Conservation (phyloP, 345 rosid genomes). For the Melastoma malabathricum region DNA sequence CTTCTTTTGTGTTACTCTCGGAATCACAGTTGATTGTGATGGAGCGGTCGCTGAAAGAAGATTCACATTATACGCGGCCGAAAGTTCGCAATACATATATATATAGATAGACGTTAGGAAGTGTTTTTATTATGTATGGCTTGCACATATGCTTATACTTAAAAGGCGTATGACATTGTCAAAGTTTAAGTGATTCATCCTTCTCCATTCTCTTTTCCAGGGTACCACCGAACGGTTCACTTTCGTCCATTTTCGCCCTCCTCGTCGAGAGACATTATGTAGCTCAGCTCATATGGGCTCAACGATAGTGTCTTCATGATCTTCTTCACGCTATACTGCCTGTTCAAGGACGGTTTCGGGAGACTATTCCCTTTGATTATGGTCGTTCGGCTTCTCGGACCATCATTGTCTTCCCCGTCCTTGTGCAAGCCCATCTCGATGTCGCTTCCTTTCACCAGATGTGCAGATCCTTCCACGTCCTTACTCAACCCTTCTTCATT, state of each 20-base stretch:
- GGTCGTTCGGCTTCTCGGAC: constrained; percentile 5
- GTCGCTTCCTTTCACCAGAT: constrained; percentile 7
- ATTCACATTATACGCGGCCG: no score
- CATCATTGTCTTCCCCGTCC: constrained; percentile 8
- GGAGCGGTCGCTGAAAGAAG: no score
- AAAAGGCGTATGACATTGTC: no score
- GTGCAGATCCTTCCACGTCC: constrained; percentile 13
- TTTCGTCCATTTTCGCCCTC: background rate
- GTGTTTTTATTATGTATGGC: no score
- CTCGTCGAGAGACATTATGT: constrained; percentile 5
- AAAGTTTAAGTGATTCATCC: no score
- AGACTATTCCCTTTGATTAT: constrained; percentile 12
- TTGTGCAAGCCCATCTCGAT: constrained; percentile 13
- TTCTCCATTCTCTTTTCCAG: no score
- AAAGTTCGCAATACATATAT: no score
- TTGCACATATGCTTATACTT: no score
- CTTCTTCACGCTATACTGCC: constrained; percentile 18
- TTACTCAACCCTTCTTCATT: constrained; percentile 2
- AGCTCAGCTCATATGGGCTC: constrained; percentile 16
- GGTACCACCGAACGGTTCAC: no score
- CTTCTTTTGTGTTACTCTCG: no score
- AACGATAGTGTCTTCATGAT: constrained; percentile 16
- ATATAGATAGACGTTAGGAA: no score
- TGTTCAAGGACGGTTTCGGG: constrained; percentile 12
- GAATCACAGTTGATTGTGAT: no score